Conservation (phyloP, 139 green algal genomes). For the Edaphochlamys debaryana region DNA sequence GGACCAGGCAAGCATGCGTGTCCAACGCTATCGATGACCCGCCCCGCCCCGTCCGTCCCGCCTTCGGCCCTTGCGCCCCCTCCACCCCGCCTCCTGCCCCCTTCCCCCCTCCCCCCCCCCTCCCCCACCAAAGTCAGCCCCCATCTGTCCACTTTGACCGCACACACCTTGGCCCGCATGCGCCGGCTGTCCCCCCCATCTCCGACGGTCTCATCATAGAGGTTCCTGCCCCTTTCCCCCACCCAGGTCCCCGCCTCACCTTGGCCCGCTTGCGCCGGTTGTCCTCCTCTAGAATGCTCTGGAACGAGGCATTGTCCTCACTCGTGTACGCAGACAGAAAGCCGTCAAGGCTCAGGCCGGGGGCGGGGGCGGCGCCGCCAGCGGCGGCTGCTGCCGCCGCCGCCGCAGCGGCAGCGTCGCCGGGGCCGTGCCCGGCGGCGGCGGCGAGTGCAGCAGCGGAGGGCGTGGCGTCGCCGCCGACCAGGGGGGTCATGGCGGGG, state of each 20-base stretch:
- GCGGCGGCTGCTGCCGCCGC: background rate
- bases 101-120: background rate
- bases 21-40: no score
- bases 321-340: constrained; percentile 79
- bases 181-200: no score
- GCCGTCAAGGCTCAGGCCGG: constrained; percentile 69
- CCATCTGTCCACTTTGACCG: no score
- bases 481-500: constrained; percentile 64
- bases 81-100: background rate
- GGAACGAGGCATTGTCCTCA: constrained; percentile 91
- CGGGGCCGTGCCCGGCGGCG: background rate
- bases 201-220: no score
- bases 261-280: constrained; percentile 38
- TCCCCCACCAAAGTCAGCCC: background rate
- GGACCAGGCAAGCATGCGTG: no score
- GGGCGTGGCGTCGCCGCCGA: constrained; percentile 1
- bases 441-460: background rate
- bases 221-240: no score
- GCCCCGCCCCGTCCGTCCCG: no score
- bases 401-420: background rate
- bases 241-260: background rate
- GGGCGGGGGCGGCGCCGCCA: constrained; percentile 15
- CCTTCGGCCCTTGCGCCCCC: no score
- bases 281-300: constrained; percentile 53
- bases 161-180: no score